Evolutionary conservation across 2,329 filamentous ascomycete genomes (phyloP).

Genomic region (Fusarium torulosum): DNA sequence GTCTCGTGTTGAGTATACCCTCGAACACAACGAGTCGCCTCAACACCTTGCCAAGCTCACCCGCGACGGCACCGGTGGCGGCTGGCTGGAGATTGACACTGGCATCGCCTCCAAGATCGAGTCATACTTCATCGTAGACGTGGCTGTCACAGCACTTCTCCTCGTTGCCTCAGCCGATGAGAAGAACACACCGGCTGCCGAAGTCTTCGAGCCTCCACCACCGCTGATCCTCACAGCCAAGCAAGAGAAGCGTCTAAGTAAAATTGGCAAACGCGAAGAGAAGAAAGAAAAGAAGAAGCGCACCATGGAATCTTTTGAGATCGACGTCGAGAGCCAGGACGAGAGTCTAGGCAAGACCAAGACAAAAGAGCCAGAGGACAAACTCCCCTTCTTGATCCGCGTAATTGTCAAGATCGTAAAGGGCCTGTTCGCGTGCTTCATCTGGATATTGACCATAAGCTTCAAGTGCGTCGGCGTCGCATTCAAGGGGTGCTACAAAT

Average conservation of each 20-base stretch:
- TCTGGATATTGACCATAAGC: conserved; percentile 68
- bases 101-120: conserved; percentile 70
- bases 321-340: conserved; percentile 73
- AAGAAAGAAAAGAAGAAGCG: conserved; percentile 50
- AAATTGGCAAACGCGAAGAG: conserved; percentile 49
- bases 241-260: conserved; percentile 49
- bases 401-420: conserved; percentile 64
- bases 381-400: conserved; percentile 63
- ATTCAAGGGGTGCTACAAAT: conserved; percentile 65
- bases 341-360: conserved; percentile 58
- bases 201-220: conserved; percentile 72
- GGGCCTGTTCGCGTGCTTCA: conserved; percentile 67
- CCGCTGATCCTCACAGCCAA: conserved; percentile 43
- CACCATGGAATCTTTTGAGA: conserved; percentile 68
- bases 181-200: conserved; percentile 58
- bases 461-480: conserved; percentile 66
- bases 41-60: conserved; percentile 71
- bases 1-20: conserved; percentile 72
- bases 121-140: conserved; percentile 72
- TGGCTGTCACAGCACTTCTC: conserved; percentile 70
- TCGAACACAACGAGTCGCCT: conserved; percentile 74
- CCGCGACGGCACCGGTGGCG: conserved; percentile 69
- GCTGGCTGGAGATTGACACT: conserved; percentile 73
- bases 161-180: conserved; percentile 70
- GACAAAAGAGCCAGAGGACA: conserved; percentile 58